A percentile compares a stretch with the other conserved stretches of the same genome.
Conservation (phyloP, 768 basidiomycete species). For the Suillus plorans region DNA sequence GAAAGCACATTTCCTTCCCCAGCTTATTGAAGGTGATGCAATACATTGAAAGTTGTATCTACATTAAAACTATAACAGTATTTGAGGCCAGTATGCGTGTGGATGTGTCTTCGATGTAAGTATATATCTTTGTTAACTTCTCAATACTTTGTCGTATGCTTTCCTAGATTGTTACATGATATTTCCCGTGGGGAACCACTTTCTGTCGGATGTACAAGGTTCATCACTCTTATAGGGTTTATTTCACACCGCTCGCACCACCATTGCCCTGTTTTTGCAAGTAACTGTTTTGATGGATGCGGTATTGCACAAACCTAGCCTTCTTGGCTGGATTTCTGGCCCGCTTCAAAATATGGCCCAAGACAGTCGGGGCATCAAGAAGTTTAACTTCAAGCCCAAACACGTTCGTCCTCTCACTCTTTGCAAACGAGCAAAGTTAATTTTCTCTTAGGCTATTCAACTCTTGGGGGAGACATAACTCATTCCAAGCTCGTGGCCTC, state of each 20-base stretch:
- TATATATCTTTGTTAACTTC: background rate
- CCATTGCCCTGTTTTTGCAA: conserved; percentile 30
- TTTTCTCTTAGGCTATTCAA: conserved; percentile 67
- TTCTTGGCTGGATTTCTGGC: too few species aligned
- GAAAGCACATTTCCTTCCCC: conserved; percentile 39
- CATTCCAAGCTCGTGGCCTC: conserved; percentile 68
- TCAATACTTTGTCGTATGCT: background rate
- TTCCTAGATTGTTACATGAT: conserved; percentile 15
- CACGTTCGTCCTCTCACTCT: conserved; percentile 49
- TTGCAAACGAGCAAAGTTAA: background rate
- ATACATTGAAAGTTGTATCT: background rate
- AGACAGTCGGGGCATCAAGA: too few species aligned
- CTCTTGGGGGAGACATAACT: conserved; percentile 89
- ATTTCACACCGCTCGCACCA: conserved; percentile 18
- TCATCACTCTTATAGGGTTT: conserved; percentile 30
- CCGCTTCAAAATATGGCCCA: too few species aligned
- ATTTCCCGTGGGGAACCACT: conserved; percentile 23
- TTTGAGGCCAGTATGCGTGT: conserved; percentile 24
- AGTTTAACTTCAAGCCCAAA: conserved; percentile 99
- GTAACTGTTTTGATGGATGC: conserved; percentile 16
- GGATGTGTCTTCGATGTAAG: conserved; percentile 22
- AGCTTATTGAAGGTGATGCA: conserved; percentile 35
- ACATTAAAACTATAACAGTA: conserved; percentile 14
- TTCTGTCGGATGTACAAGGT: conserved; percentile 36
- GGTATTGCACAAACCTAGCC: conserved; percentile 18